A percentile compares a stretch with the other conserved stretches of the same genome.
Conservation (phyloP, 2,329 filamentous ascomycete species). For the Fusarium tjaetaba region DNA sequence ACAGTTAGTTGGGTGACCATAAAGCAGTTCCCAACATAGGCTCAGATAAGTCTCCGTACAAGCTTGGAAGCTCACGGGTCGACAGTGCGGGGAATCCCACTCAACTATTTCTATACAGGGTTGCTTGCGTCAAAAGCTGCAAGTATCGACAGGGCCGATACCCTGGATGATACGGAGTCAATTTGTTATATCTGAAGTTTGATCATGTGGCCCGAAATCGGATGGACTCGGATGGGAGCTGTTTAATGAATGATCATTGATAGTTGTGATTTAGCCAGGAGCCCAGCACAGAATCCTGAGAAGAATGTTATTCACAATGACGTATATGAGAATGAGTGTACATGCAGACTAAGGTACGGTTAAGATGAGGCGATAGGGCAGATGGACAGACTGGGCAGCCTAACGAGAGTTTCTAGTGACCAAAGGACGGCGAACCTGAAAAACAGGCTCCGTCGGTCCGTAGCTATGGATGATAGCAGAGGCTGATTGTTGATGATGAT, state of each 20-base stretch:
- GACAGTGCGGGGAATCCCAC: conserved; percentile 14
- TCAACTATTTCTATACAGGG: not conserved
- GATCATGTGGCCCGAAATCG: conserved; percentile 31
- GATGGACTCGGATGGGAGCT: conserved; percentile 17
- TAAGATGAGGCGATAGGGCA: not conserved
- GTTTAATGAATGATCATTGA: not conserved
- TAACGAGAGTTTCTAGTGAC: not conserved
- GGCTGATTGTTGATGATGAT: conserved; percentile 5
- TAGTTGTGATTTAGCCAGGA: not conserved
- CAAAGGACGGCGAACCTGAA: not conserved
- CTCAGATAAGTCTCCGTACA: not conserved
- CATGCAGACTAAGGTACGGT: not conserved
- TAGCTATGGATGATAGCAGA: not conserved
- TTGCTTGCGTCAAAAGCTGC: conserved; percentile 13
- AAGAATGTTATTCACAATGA: conserved; percentile 16
- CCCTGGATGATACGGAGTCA: conserved; percentile 10
- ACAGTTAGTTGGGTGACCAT: not conserved
- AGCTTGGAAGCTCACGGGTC: not conserved
- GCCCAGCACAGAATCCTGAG: not conserved
- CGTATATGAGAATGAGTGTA: not conserved
- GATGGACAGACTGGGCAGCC: not conserved
- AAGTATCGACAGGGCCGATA: not conserved
- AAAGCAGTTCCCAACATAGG: not conserved
- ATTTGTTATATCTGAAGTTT: not conserved
- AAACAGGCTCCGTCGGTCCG: conserved; percentile 12